These are phyloP conservation scores for Lichtheimia ornata DNA, from an alignment of 371 early-diverging fungal genomes.

Conservation along the genomic window DNA sequence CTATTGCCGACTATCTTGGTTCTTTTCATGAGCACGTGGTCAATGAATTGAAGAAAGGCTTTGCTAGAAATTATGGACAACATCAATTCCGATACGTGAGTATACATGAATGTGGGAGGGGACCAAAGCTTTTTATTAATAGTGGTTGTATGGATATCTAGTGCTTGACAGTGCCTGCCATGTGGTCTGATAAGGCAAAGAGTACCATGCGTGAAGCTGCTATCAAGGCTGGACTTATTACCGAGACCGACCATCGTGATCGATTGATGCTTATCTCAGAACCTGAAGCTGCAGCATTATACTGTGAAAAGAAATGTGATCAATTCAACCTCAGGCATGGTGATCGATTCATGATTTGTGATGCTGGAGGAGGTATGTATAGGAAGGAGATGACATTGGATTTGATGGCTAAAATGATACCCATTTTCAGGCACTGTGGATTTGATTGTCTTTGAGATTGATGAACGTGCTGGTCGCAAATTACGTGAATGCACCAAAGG, in stretches of 20 bases:
- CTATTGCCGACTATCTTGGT: conserved; percentile 55
- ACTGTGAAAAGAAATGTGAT: conserved; percentile 51
- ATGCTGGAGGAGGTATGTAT: conserved; percentile 37
- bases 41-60: conserved; percentile 48
- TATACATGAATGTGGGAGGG: background rate
- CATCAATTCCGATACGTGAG: conserved; percentile 45
- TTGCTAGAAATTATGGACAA: conserved; percentile 34
- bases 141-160: conserved; percentile 15
- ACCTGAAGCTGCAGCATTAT: conserved; percentile 51
- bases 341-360: conserved; percentile 55
- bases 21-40: conserved; percentile 55
- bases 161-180: conserved; percentile 56
- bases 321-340: conserved; percentile 46
- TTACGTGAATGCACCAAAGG: conserved; percentile 58
- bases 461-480: conserved; percentile 30
- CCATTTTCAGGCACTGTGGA: conserved; percentile 24
- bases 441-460: conserved; percentile 37
- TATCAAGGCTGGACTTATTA: conserved; percentile 43
- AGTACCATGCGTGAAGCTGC: conserved; percentile 53
- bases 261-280: conserved; percentile 47
- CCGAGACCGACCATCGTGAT: conserved; percentile 40
- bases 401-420: background rate
- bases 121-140: background rate
- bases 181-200: conserved; percentile 54
- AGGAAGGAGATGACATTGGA: background rate